Evolutionary conservation across 768 basidiomycete genomes (phyloP), one percentile per base, ranked within the genome.

Genomic region (Lepiota venenata): DNA sequence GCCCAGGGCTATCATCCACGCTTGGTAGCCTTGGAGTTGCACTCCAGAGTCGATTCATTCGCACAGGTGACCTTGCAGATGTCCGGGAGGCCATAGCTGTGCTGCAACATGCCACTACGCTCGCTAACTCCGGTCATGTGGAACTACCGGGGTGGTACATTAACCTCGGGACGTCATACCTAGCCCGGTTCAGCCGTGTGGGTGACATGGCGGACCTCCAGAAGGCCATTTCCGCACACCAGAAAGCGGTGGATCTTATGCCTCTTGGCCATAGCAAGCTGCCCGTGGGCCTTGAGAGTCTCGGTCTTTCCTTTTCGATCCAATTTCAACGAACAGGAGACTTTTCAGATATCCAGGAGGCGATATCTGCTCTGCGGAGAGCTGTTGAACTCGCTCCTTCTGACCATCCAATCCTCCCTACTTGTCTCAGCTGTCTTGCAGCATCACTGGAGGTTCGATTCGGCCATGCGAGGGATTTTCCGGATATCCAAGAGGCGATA

Each of bases 401-500:
- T 4, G 50, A 40, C n/a, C 44, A 55, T 39, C 29, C 41, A 21
- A 32, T 21, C 44, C 21, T 47, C n/a, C 16, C 52, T 15, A 10
- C 10, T n/a, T 32, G 36, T 21, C 18, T 54, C 6, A 53, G 20
- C 35, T 60, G 64, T 38, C 58, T 73, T 9, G 69, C 60, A 10
- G 55, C 38, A 37, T 56, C 61, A 0, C 51, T 69, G 20, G 46
- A 55, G 16, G 5, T 29, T 55, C 64, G 54, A 20, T 73, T 63
- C 57, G 62, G 66, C 27, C 22, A 50, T 14, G 53, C 63, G 3
- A 61, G 66, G 2, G 51, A 63, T 16, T 32, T 52, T n/a, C 50
- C 57, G 40, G 68, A 71, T 50, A 41, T 73, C 25, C 59, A 71
- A 35, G 32, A 54, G 39, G 58, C 61, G 1, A 66, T 64, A 15